Evolutionary conservation across 2,329 filamentous ascomycete species (phyloP).

Genomic region (Claviceps lovelessii): DNA sequence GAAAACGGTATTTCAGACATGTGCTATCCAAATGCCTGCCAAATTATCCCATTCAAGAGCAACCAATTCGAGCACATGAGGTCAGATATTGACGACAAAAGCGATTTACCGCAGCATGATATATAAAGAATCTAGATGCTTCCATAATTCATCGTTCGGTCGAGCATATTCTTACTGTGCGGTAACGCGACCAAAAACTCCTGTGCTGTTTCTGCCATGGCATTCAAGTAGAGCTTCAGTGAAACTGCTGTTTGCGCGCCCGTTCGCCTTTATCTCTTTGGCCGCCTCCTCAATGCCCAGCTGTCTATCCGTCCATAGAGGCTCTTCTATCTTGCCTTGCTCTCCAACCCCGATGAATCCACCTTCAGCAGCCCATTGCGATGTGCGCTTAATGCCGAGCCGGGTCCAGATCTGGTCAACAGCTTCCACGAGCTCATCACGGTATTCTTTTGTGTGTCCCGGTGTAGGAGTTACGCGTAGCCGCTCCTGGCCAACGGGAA

Average conservation of each 20-base stretch:
- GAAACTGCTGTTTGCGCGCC: conserved; percentile 23
- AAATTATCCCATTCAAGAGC: not conserved
- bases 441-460: conserved; percentile 72
- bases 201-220: conserved; percentile 25
- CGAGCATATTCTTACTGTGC: conserved; percentile 7
- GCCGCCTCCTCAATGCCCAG: conserved; percentile 58
- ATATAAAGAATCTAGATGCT: not conserved
- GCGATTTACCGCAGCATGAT: not conserved
- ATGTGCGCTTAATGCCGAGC: conserved; percentile 81
- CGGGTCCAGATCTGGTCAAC: conserved; percentile 80
- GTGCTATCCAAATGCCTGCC: not conserved
- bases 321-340: conserved; percentile 43
- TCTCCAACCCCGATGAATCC: conserved; percentile 92
- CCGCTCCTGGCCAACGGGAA: conserved; percentile 93
- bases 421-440: conserved; percentile 70
- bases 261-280: conserved; percentile 42
- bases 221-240: conserved; percentile 47
- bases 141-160: not conserved
- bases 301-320: conserved; percentile 89
- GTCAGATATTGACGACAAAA: not conserved
- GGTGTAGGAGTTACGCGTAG: conserved; percentile 93
- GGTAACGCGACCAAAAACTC: conserved; percentile 16
- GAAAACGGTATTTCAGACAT: too few species aligned
- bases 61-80: not conserved
- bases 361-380: conserved; percentile 78